phyloP scores from a whole-genome alignment of 768 basidiomycete genomes.

The Xerocomus brunneocitrinus region DNA sequence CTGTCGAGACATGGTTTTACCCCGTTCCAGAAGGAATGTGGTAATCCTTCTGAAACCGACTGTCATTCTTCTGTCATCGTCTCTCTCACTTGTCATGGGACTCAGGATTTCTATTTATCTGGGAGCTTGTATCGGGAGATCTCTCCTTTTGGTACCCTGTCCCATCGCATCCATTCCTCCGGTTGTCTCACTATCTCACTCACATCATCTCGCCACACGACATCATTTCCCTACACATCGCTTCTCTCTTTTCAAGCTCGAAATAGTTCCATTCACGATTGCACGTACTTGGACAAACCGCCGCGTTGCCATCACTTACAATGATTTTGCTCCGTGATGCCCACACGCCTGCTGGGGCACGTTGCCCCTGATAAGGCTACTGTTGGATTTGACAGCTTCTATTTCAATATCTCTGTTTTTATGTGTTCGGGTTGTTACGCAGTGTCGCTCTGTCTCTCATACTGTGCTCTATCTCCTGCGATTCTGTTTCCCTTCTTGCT shows the following conservation, averaged over 20 bases:
- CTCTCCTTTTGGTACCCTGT: conserved; percentile 22
- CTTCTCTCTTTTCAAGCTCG: conserved; percentile 15
- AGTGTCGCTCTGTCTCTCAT: conserved; percentile 12
- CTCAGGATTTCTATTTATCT: conserved; percentile 34
- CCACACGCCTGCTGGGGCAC: conserved; percentile 7
- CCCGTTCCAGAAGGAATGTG: conserved; percentile 18
- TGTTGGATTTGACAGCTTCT: conserved; percentile 14
- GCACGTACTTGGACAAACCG: conserved; percentile 22
- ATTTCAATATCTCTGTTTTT: conserved; percentile 12
- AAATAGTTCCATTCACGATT: conserved; percentile 12
- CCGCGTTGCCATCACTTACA: conserved; percentile 11
- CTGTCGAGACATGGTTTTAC: conserved; percentile 19
- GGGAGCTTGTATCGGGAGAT: conserved; percentile 29
- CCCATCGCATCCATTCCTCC: conserved; percentile 23
- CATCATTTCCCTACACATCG: conserved; percentile 26
- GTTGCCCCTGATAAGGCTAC: conserved; percentile 7
- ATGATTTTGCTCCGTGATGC: conserved; percentile 15
- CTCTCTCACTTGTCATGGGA: conserved; percentile 26
- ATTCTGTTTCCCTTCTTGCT: conserved; percentile 20
- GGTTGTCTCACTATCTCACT: conserved; percentile 18
- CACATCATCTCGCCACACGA: conserved; percentile 26
- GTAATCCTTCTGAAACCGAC: conserved; percentile 17
- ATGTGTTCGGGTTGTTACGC: conserved; percentile 14
- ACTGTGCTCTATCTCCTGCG: conserved; percentile 23
- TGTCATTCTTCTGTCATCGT: conserved; percentile 13